A percentile compares a stretch with the other conserved stretches of the same genome.
phyloP scores from a whole-genome alignment of 768 basidiomycete species.

The Phanerochaete carnosa region DNA sequence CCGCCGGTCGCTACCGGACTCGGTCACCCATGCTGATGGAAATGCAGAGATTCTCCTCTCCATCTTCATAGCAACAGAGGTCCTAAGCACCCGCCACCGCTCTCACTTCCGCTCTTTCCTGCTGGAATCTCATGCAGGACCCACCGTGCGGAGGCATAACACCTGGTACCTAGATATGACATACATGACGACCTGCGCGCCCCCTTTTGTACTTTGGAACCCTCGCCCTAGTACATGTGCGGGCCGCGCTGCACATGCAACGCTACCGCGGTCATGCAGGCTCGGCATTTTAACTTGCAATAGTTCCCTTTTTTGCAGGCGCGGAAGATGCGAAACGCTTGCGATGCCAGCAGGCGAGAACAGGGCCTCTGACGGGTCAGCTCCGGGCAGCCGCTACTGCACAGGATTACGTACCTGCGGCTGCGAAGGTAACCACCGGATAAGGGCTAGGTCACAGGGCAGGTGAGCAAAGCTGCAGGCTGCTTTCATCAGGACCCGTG shows the following conservation, averaged over 20 bases:
- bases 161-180: conserved; percentile 1
- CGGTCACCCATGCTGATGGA: conserved; percentile 12
- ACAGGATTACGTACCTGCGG: conserved; percentile 13
- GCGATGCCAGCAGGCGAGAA: conserved; percentile 3
- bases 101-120: neutral
- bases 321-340: neutral
- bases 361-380: conserved; percentile 1
- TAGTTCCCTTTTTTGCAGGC: neutral
- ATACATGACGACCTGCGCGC: neutral
- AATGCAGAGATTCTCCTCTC: neutral
- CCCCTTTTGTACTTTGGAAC: neutral
- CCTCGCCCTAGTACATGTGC: neutral
- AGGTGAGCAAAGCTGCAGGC: conserved; percentile 10
- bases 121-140: neutral
- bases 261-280: neutral
- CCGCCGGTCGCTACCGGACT: conserved; percentile 5
- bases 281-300: neutral
- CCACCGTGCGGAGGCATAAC: neutral
- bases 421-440: conserved; percentile 8
- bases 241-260: conserved; percentile 1
- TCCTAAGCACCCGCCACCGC: conserved; percentile 1
- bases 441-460: conserved; percentile 11
- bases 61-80: conserved; percentile 16
- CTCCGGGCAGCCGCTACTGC: conserved; percentile 2
- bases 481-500: conserved; percentile 11